These are phyloP conservation scores for Coelastrella sp. DNA, from an alignment of 139 green algal genomes.

Conservation along the genomic window DNA sequence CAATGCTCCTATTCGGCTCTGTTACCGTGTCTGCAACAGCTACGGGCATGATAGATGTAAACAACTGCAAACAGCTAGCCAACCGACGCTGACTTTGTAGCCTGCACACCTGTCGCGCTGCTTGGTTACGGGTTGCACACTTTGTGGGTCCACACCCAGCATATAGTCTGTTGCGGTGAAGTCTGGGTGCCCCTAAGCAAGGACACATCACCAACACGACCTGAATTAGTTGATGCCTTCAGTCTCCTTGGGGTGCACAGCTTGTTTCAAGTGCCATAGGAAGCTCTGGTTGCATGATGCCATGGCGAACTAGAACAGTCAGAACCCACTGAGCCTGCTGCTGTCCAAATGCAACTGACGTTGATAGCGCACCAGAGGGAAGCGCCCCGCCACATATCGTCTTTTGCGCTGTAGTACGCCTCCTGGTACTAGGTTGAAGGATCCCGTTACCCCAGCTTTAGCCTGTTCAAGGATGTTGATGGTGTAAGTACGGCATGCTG, in stretches of 20 bases:
- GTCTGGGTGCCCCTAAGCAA: background rate
- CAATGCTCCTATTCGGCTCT: too few species aligned
- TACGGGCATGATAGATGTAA: background rate
- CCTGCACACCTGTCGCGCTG: constrained; percentile 14
- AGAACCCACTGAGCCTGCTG: background rate
- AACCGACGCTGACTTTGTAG: background rate
- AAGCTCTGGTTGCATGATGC: background rate
- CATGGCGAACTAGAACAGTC: too few species aligned
- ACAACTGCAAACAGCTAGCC: background rate
- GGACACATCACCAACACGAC: background rate
- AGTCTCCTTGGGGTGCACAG: background rate
- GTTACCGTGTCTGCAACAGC: too few species aligned
- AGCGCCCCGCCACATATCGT: constrained; percentile 26
- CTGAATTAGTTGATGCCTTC: background rate
- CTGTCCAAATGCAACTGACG: background rate
- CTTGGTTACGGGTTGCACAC: background rate
- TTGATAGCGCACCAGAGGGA: constrained; percentile 18
- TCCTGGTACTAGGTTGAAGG: constrained; percentile 38
- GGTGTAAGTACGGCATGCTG: too few species aligned
- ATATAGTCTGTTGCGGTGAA: background rate
- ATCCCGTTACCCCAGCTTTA: background rate
- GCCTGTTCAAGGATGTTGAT: background rate
- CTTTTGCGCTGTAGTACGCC: background rate
- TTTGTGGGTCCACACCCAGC: background rate
- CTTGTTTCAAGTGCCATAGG: background rate